Percentiles rank a stretch among this genome's conserved stretches.
phyloP scores from a whole-genome alignment of 2,329 filamentous ascomycete genomes.

The Thielaviopsis euricoi region DNA sequence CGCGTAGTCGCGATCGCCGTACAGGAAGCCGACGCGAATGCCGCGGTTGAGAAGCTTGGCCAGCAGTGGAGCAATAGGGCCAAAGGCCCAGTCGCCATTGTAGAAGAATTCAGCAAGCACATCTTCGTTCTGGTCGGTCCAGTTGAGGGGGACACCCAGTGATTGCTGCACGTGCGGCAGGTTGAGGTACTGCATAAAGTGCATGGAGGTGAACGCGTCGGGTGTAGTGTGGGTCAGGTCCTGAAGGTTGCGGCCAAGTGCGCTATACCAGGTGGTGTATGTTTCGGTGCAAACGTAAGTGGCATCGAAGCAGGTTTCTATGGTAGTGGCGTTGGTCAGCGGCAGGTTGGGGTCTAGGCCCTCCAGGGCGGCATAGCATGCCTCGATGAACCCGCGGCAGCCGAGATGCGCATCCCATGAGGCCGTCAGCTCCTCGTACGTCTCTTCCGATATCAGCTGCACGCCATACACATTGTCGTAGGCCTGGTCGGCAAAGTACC shows the following conservation, averaged over 20 bases:
- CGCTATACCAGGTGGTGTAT: constrained; percentile 27
- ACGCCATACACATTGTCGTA: constrained; percentile 51
- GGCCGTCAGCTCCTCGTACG: constrained; percentile 12
- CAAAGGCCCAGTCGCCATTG: constrained; percentile 5
- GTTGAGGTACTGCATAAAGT: constrained; percentile 50
- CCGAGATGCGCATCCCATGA: neutral
- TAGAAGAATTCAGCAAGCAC: constrained; percentile 34
- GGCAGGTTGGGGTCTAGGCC: constrained; percentile 24
- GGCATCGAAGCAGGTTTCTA: neutral
- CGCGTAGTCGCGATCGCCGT: constrained; percentile 47
- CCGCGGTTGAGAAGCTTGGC: constrained; percentile 43
- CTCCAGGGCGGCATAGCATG: constrained; percentile 15
- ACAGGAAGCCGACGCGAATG: constrained; percentile 55
- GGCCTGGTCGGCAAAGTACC: constrained; percentile 39
- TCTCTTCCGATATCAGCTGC: constrained; percentile 34
- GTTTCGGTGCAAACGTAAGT: neutral
- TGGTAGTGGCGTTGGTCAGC: constrained; percentile 21
- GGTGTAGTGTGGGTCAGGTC: constrained; percentile 39
- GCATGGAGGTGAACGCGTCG: constrained; percentile 46
- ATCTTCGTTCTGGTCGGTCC: constrained; percentile 45
- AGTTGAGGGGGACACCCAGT: constrained; percentile 47
- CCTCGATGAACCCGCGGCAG: neutral
- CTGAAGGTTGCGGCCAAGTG: constrained; percentile 42
- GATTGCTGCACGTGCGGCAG: constrained; percentile 36
- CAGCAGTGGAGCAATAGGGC: constrained; percentile 23